Conservation (phyloP, 345 rosid genomes). For the rapeseed (Brassica napus) region Da-Ae NC_063442.1:25486001-25486500, state of each 20-base stretch:
- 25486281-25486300: conserved; percentile 36
- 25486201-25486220: background rate
- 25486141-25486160: background rate
- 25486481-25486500: conserved; percentile 33
- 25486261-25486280: conserved; percentile 5
- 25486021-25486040: too few species aligned
- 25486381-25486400: conserved; percentile 33
- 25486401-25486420: conserved; percentile 32
- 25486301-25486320: conserved; percentile 48
- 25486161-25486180: conserved; percentile 32
- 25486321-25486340: conserved; percentile 41
- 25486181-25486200: conserved; percentile 9
- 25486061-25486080: background rate
- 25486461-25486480: conserved; percentile 51
- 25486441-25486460: conserved; percentile 70
- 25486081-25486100: background rate
- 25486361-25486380: conserved; percentile 40
- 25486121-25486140: background rate
- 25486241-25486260: background rate
- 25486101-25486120: conserved; percentile 6
- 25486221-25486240: conserved; percentile 28
- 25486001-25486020: too few species aligned
- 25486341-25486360: conserved; percentile 24
- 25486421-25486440: conserved; percentile 41
- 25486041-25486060: background rate